Conservation (phyloP, 148 eudicot species). For the Vaccinium vitisidaea region DNA sequence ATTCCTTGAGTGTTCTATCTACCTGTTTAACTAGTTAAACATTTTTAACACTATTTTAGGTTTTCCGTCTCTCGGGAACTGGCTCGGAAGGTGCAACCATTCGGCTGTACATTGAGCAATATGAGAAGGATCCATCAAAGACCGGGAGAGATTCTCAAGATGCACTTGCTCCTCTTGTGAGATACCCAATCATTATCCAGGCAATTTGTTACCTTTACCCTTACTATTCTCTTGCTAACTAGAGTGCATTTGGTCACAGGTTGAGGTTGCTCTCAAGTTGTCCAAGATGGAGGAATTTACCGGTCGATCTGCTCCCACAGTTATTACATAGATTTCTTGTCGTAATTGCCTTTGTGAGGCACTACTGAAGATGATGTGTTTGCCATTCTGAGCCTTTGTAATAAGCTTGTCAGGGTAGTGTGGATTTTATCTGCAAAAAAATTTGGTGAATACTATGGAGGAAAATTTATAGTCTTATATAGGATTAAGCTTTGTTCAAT, state of each 20-base stretch:
- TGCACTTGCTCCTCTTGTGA: conserved; percentile 81
- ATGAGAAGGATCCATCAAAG: conserved; percentile 70
- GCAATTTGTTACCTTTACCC: neutral
- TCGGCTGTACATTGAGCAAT: conserved; percentile 90
- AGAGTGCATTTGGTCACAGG: conserved; percentile 38
- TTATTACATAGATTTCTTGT: conserved; percentile 52
- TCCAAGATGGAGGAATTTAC: conserved; percentile 93
- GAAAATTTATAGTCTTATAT: too few species aligned
- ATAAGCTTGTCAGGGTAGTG: too few species aligned
- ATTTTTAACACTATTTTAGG: conserved; percentile 30
- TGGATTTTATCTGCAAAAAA: too few species aligned
- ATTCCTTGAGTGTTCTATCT: too few species aligned
- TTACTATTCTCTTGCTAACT: neutral
- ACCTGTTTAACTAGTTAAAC: too few species aligned
- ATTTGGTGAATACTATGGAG: too few species aligned
- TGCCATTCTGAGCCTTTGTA: too few species aligned
- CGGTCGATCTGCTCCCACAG: conserved; percentile 86
- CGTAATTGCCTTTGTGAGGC: too few species aligned
- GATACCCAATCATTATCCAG: conserved; percentile 6
- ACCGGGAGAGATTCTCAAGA: conserved; percentile 84
- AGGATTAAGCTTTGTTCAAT: too few species aligned
- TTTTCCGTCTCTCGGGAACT: conserved; percentile 92
- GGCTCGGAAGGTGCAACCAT: conserved; percentile 96
- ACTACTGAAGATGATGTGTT: too few species aligned
- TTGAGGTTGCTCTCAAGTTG: conserved; percentile 81